Percentiles rank a stretch among this genome's conserved stretches.
Conservation (phyloP, 352 stramenopile genomes). For the Globisporangium cystogenes region DNA sequence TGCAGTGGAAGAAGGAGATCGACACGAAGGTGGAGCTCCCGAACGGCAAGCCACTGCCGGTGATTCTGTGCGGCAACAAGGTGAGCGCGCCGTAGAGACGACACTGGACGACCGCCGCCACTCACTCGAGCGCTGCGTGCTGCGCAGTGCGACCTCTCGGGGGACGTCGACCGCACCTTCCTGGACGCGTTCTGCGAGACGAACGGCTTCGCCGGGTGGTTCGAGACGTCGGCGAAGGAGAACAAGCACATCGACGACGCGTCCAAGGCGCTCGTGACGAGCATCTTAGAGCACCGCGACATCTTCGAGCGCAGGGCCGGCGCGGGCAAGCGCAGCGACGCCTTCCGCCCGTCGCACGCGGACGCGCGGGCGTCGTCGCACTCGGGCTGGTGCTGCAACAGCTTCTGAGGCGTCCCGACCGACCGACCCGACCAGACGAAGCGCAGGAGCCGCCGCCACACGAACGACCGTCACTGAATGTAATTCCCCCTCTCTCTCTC, state of each 20-base stretch:
- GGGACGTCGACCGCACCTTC: slow-evolving; percentile 67
- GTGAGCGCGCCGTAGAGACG: too few species aligned
- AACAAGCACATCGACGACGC: slow-evolving; percentile 91
- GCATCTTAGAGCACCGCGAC: slow-evolving; percentile 75
- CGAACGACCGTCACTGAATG: too few species aligned
- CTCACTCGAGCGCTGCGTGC: not conserved
- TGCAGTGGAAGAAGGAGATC: slow-evolving; percentile 92
- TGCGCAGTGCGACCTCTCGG: slow-evolving; percentile 77
- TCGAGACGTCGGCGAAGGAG: slow-evolving; percentile 91
- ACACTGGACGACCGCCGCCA: too few species aligned
- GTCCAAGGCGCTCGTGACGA: slow-evolving; percentile 74
- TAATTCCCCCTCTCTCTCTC: too few species aligned
- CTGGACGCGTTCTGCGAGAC: slow-evolving; percentile 86
- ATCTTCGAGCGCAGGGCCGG: slow-evolving; percentile 86
- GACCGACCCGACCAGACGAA: not conserved
- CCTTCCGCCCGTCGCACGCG: slow-evolving; percentile 66
- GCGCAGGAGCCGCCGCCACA: too few species aligned
- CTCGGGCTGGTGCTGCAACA: slow-evolving; percentile 81
- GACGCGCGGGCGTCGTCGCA: slow-evolving; percentile 35
- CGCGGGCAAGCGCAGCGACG: slow-evolving; percentile 59
- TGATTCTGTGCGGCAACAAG: slow-evolving; percentile 93
- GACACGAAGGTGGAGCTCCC: slow-evolving; percentile 90
- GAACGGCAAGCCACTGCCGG: slow-evolving; percentile 87
- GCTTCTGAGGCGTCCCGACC: slow-evolving; percentile 42
- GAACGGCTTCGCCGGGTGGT: slow-evolving; percentile 91